These are phyloP conservation scores for Herpetospermum pedunculosum DNA, from an alignment of 306 rosid species.

Conservation along the genomic window DNA sequence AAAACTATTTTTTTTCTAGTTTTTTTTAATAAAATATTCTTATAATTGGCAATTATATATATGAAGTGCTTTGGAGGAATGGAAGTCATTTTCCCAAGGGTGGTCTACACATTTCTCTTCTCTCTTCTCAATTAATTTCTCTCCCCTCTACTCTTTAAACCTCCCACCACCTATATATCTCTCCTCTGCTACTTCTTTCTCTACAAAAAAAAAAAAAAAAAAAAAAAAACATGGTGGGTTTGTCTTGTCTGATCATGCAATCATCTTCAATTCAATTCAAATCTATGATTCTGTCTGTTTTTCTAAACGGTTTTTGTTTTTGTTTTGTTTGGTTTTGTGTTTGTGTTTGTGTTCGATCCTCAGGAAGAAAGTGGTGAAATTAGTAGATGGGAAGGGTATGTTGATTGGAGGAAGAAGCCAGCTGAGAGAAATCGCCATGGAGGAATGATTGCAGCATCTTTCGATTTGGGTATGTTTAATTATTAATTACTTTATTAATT, in stretches of 20 bases:
- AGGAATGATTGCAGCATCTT: conserved; percentile 82
- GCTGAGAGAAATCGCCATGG: conserved; percentile 69
- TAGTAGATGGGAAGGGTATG: conserved; percentile 75
- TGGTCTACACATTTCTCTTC: conserved; percentile 26
- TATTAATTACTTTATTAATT: too few relatives aligned
- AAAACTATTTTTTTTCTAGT: too few relatives aligned
- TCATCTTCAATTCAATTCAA: too few relatives aligned
- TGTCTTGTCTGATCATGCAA: neutral
- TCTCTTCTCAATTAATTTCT: neutral
- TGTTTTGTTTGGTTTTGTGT: too few relatives aligned
- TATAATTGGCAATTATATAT: too few relatives aligned
- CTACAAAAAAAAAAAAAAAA: neutral
- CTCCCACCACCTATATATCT: conserved; percentile 11
- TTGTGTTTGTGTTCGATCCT: too few relatives aligned
- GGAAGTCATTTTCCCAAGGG: conserved; percentile 25
- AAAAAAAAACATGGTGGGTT: conserved; percentile 27
- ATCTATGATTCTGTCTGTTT: too few relatives aligned
- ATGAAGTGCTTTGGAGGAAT: conserved; percentile 12
- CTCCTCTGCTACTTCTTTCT: conserved; percentile 5
- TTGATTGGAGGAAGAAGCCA: conserved; percentile 67
- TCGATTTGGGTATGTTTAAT: conserved; percentile 48
- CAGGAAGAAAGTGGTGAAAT: too few relatives aligned
- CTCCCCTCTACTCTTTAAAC: conserved; percentile 30
- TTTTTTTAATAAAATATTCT: too few relatives aligned
- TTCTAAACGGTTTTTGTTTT: too few relatives aligned